A percentile compares a stretch with the other conserved stretches of the same genome.
phyloP scores from a whole-genome alignment of 768 basidiomycete species.

The Vishniacozyma victoriae region DNA sequence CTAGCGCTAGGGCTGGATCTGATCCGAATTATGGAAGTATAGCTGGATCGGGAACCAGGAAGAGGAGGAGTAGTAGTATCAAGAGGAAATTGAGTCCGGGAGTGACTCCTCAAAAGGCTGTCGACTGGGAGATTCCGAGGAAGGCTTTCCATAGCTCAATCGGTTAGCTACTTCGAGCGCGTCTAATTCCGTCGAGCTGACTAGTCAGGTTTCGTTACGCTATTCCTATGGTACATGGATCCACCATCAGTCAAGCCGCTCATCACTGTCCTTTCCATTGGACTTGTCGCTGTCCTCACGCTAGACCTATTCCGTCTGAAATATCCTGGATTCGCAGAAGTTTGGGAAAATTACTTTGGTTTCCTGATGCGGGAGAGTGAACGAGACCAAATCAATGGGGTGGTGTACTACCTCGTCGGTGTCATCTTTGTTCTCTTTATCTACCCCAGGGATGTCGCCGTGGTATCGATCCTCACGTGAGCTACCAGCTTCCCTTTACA shows the following conservation, averaged over 20 bases:
- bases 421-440: constrained; percentile 67
- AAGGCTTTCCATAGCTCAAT: constrained; percentile 84
- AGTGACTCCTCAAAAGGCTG: constrained; percentile 37
- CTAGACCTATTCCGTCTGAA: constrained; percentile 69
- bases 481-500: constrained; percentile 45
- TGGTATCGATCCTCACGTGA: constrained; percentile 83
- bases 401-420: constrained; percentile 85
- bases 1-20: constrained; percentile 14
- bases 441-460: constrained; percentile 79
- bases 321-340: constrained; percentile 58
- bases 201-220: constrained; percentile 58
- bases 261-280: constrained; percentile 59
- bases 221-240: constrained; percentile 55
- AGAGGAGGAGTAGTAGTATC: constrained; percentile 29
- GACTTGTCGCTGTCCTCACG: constrained; percentile 64
- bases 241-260: constrained; percentile 55
- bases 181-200: not conserved
- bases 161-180: constrained; percentile 53
- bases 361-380: constrained; percentile 87
- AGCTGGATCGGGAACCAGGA: constrained; percentile 13
- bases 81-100: constrained; percentile 36
- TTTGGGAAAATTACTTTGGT: constrained; percentile 68
- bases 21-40: constrained; percentile 8
- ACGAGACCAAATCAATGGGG: constrained; percentile 75
- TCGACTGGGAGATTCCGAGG: constrained; percentile 87